These are phyloP conservation scores for Ophiostoma ulmi DNA, from an alignment of 2,329 filamentous ascomycete genomes.

Conservation along the genomic window DNA sequence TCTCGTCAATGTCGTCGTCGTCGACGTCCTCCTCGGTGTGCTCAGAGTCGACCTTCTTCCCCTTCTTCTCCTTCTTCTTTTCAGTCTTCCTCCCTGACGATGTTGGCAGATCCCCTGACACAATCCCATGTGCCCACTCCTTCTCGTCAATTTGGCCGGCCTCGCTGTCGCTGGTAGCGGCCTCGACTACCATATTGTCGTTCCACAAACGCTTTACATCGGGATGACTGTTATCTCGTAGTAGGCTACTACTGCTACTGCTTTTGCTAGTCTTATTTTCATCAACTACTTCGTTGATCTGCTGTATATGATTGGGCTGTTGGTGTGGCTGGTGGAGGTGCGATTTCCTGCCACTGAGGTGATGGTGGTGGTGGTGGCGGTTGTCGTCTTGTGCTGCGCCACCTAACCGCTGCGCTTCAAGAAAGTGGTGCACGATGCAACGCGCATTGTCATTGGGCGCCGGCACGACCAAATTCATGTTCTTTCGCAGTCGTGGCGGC, in stretches of 20 bases:
- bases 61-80: background rate
- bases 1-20: background rate
- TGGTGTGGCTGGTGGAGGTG: background rate
- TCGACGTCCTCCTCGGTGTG: background rate
- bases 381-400: constrained; percentile 28
- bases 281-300: background rate
- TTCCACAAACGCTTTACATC: background rate
- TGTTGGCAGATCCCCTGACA: constrained; percentile 30
- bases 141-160: constrained; percentile 54
- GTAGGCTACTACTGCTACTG: constrained; percentile 16
- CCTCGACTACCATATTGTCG: constrained; percentile 35
- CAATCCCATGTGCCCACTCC: constrained; percentile 49
- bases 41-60: background rate
- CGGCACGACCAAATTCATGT: constrained; percentile 14
- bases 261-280: background rate
- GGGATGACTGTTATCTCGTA: background rate
- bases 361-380: constrained; percentile 17
- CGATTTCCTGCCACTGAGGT: background rate
- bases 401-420: constrained; percentile 50
- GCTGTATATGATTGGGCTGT: background rate
- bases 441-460: constrained; percentile 42
- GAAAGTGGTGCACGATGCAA: constrained; percentile 61
- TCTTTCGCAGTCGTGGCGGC: constrained; percentile 36
- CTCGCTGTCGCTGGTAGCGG: constrained; percentile 40
- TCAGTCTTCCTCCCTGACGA: background rate